phyloP scores from a whole-genome alignment of 257 asterid species.

The Haberlea rhodopensis region DNA sequence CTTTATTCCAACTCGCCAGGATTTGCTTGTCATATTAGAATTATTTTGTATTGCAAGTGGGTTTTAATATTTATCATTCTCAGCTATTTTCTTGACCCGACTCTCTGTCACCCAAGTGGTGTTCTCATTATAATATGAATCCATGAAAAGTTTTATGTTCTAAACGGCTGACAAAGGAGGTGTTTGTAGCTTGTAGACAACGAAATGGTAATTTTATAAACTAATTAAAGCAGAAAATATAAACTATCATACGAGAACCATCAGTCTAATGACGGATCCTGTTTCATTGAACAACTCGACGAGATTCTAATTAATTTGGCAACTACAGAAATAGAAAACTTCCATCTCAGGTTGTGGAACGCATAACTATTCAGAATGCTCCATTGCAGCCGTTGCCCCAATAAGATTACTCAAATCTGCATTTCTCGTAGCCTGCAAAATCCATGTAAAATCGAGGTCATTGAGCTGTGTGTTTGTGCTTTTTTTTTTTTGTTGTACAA shows the following conservation, averaged over 20 bases:
- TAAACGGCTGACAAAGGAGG: background rate
- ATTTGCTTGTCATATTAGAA: background rate
- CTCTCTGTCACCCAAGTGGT: background rate
- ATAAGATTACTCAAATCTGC: slow-evolving; percentile 23
- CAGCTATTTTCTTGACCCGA: background rate
- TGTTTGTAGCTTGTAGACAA: background rate
- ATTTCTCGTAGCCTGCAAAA: slow-evolving; percentile 25
- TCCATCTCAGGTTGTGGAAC: background rate
- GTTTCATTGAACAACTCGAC: background rate
- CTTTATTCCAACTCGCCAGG: background rate
- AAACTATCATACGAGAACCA: background rate
- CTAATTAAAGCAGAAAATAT: background rate
- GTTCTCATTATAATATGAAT: background rate
- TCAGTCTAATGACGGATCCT: background rate
- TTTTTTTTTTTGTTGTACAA: background rate
- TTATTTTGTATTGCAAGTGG: background rate
- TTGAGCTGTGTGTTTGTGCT: background rate
- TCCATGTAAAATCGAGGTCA: background rate
- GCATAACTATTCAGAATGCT: background rate
- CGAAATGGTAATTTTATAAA: background rate
- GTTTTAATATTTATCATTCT: background rate
- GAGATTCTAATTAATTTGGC: background rate
- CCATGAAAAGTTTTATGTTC: background rate
- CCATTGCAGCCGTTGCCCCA: background rate
- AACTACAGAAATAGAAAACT: background rate